Evolutionary conservation across 306 rosid genomes (phyloP).

Genomic region (Lathyrus tuberosus): DNA sequence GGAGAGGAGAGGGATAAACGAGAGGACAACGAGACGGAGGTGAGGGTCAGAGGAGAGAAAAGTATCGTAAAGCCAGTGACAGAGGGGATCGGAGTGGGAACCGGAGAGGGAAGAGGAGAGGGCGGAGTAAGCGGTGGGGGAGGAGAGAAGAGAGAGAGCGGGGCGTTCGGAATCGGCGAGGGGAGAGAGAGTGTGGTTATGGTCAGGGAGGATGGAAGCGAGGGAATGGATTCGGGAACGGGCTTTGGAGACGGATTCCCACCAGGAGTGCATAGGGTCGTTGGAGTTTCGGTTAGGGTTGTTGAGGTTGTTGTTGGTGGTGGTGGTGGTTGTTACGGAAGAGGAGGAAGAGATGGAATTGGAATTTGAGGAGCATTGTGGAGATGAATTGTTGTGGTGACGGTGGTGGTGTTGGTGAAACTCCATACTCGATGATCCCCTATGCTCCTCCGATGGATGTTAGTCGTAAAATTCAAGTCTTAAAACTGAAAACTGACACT

Average conservation of each 20-base stretch:
- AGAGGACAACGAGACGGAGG: slow-evolving; percentile 82
- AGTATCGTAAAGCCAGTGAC: slow-evolving; percentile 98
- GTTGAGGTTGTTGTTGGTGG: neutral
- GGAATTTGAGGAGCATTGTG: slow-evolving; percentile 28
- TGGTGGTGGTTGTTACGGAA: slow-evolving; percentile 14
- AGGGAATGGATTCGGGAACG: slow-evolving; percentile 91
- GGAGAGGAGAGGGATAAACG: slow-evolving; percentile 85
- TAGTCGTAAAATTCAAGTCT: too few species aligned
- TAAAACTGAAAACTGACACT: too few species aligned
- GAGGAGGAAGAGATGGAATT: slow-evolving; percentile 35
- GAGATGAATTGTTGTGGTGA: slow-evolving; percentile 32
- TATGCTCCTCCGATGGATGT: too few species aligned
- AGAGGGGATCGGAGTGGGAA: slow-evolving; percentile 85
- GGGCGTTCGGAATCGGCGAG: slow-evolving; percentile 98
- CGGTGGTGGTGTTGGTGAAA: slow-evolving; percentile 36
- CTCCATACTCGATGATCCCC: slow-evolving; percentile 40
- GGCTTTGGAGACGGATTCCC: slow-evolving; percentile 94
- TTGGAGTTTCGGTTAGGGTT: slow-evolving; percentile 1
- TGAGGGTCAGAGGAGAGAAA: slow-evolving; percentile 86
- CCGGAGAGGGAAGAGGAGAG: slow-evolving; percentile 68
- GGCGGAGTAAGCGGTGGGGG: slow-evolving; percentile 63
- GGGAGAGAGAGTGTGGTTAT: slow-evolving; percentile 53
- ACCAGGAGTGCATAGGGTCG: slow-evolving; percentile 94
- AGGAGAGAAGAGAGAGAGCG: slow-evolving; percentile 90
- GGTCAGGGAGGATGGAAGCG: slow-evolving; percentile 55